phyloP scores from a whole-genome alignment of 2,329 filamentous ascomycete species.

The Colletotrichum australisinense region DNA sequence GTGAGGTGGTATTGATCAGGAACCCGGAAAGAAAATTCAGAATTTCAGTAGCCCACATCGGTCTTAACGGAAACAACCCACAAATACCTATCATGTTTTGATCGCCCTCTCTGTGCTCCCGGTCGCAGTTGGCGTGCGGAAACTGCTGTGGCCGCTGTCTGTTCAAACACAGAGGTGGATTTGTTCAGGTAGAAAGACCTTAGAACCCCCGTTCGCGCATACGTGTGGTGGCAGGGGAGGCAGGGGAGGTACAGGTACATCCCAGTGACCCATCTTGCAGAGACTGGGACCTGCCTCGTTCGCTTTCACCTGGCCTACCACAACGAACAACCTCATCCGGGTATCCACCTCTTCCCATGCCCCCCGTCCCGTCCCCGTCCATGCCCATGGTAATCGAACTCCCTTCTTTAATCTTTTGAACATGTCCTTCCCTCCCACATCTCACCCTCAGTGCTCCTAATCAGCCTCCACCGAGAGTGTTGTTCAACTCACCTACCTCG shows the following conservation, averaged over 20 bases:
- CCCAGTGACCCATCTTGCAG: background rate
- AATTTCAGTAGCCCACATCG: slow-evolving; percentile 1
- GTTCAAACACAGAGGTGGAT: background rate
- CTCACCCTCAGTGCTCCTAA: slow-evolving; percentile 7
- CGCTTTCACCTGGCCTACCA: slow-evolving; percentile 11
- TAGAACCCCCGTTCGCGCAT: background rate
- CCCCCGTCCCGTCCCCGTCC: slow-evolving; percentile 9
- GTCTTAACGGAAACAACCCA: background rate
- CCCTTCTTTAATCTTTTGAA: slow-evolving; percentile 29
- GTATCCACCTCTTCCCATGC: slow-evolving; percentile 27
- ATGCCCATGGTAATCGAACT: slow-evolving; percentile 19
- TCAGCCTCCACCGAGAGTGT: slow-evolving; percentile 26
- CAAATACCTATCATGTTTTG: background rate
- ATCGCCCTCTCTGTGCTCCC: background rate
- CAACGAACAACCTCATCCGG: slow-evolving; percentile 15
- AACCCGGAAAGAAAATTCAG: background rate
- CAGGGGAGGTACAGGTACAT: slow-evolving; percentile 23
- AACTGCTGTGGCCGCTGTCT: background rate
- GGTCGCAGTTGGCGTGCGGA: background rate
- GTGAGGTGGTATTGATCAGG: background rate
- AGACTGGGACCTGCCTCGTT: background rate
- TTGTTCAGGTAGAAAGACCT: background rate
- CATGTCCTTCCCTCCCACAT: slow-evolving; percentile 15
- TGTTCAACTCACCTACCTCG: slow-evolving; percentile 9
- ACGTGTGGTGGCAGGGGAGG: background rate